Base-by-base conservation (phyloP, 805 yeast species). In the Kuraishia hungarica region DNA sequence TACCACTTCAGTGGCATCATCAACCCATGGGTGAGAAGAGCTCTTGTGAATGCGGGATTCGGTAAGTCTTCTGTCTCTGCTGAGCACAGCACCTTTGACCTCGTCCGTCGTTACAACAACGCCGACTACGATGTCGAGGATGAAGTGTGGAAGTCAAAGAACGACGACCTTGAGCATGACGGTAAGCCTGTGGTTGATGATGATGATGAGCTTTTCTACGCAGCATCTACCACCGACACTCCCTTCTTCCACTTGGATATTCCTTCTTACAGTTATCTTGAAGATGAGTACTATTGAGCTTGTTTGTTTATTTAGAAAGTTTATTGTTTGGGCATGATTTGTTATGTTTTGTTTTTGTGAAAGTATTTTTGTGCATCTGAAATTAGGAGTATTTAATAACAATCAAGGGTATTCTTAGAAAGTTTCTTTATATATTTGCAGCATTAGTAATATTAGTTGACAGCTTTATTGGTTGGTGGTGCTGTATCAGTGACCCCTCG, bases 1-100 rank as follows among this genome's bases (percentile, higher is more conserved):
- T 84, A 86, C 72, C 97, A 92, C 70, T 91, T 92, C 68, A 81
- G 88, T 11, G 96, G 97, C 24, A 82, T 92, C 35, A 72, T 87
- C 50, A 84, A 87, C 55, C 92, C 93, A 10, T 92, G 97, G 97
- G 81, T 88, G 54, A 83, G 89, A 63, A 80, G 93, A 64, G 87
- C 86, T 4, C 78, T 92, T 60, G 66, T 86, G 50, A 80, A 82
- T 61, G 84, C 84, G 56, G 96, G 96, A 1, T 90, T 90, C 71
- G 96, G 96, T 51, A 53, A 48, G 21, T 53, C 55, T 6, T 55
- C 57, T 19, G 56, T 56, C n/a, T 53, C 58, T 19, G 55, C 60
- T 23, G 53, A 56, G 24, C 53, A 54, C 50, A 11, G 57, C 49
- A 23, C 53, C 53, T 55, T 51, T 20, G 51, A 51, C 39, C 35